phyloP scores from a whole-genome alignment of 2,329 filamentous ascomycete genomes.

The Botrytis sinoallii region DNA sequence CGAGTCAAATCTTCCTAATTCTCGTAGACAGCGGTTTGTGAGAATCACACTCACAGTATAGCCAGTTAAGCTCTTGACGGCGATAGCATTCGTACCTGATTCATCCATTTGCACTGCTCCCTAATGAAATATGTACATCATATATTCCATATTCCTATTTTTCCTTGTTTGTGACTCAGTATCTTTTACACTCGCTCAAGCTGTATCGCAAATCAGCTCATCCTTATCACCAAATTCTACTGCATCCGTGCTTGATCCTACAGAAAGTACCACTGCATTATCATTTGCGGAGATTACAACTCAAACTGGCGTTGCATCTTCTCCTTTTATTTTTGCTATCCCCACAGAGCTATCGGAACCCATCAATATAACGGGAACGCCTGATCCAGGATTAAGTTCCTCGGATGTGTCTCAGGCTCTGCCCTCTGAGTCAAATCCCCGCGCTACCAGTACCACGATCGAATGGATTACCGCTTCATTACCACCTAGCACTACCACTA shows the following conservation, averaged over 20 bases:
- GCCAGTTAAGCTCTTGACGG: neutral
- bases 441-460: neutral
- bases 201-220: neutral
- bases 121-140: neutral
- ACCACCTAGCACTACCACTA: neutral
- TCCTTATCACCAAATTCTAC: neutral
- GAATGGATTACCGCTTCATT: neutral
- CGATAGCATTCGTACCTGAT: neutral
- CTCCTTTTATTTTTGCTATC: neutral
- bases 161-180: neutral
- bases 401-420: neutral
- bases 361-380: neutral
- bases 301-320: neutral
- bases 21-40: neutral
- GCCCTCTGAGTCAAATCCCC: neutral
- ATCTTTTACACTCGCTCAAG: neutral
- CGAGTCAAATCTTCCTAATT: neutral
- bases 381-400: neutral
- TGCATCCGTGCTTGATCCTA: neutral
- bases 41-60: neutral
- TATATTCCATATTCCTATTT: too few relatives aligned
- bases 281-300: neutral
- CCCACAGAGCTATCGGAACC: neutral
- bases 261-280: neutral
- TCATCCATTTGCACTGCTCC: neutral